Evolutionary conservation across 176 grass and related monocot species (phyloP), one percentile per base, ranked within the genome.

Genomic region (Bonia amplexicaulis): DNA sequence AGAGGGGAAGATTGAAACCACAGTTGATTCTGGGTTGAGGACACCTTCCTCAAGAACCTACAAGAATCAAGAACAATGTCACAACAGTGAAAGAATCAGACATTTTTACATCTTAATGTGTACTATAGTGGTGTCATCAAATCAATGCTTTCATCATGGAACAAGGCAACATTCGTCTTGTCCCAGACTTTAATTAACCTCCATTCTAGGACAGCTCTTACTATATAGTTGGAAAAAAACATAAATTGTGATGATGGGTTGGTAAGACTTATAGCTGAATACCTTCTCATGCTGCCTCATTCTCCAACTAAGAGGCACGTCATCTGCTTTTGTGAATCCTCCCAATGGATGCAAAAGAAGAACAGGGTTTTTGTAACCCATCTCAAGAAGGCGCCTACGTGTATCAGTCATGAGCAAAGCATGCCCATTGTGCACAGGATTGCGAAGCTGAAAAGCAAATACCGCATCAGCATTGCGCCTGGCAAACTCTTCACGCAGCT

Each of bases 211-310:
- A 14, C 16, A 70, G 44, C 26, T 63, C 14, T 46, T 57, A 66
- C 44, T 64, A 83, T 49, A 74, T 69, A 68, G 61, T 20, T 47
- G 17, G 7, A 31, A 52, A 64, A 37, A 27, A 73, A 79, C 5
- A n/a, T 35, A 33, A 10, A 67, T 65, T 48, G 49, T 37, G 6
- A 78, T 2, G 13, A 87, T 31, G 9, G 10, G 7, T 63, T 51
- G 14, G 19, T 63, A 76, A 76, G 11, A 19, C 75, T 72, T 45
- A 29, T 27, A 70, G 25, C 8, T 69, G 16, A 83, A 66, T 84
- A 98, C 96, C 96, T 99, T 96, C 72, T 96, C 93, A 89, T 96
- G 93, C 80, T 99, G 93, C 87, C 91, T 99, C 96, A 99, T 99
- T 82, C 96, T 93, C 91, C 92, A 95, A 79, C 81, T 87, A 85